phyloP scores from a whole-genome alignment of 306 rosid genomes.

The Quercus robur region DNA sequence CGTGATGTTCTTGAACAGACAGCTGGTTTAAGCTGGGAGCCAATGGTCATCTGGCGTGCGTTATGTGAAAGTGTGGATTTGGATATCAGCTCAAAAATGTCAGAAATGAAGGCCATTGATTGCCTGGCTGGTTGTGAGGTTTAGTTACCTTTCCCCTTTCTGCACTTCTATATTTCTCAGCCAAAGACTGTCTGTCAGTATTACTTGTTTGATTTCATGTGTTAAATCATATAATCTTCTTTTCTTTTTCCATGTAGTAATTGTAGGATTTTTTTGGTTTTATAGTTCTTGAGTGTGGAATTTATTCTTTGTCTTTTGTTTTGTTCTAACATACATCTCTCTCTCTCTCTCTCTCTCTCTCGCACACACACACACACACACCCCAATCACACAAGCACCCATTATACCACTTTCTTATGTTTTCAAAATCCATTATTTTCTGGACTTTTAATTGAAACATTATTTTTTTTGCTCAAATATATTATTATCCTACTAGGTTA shows the following conservation, averaged over 20 bases:
- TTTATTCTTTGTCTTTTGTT: neutral
- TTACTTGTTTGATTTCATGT: neutral
- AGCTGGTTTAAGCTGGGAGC: constrained; percentile 92
- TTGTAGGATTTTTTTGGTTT: too few species aligned
- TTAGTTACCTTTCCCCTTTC: constrained; percentile 12
- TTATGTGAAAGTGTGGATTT: constrained; percentile 53
- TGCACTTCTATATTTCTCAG: constrained; percentile 7
- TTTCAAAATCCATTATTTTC: neutral
- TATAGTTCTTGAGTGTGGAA: too few species aligned
- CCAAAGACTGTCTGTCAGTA: neutral
- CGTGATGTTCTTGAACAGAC: constrained; percentile 63
- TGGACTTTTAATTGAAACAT: neutral
- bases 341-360: neutral
- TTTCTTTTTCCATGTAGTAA: too few species aligned
- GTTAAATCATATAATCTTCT: too few species aligned
- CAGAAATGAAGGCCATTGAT: constrained; percentile 81
- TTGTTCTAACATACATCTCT: neutral
- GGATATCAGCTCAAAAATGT: constrained; percentile 45
- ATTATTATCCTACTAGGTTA: constrained; percentile 3
- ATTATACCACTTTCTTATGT: too few species aligned
- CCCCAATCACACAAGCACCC: neutral
- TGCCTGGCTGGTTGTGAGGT: constrained; percentile 93
- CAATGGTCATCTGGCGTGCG: constrained; percentile 90
- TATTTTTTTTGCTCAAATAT: constrained; percentile 9
- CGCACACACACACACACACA: neutral